These are phyloP conservation scores for Ephemerocybe angulata DNA, from an alignment of 768 basidiomycete genomes.

Conservation along the genomic window DNA sequence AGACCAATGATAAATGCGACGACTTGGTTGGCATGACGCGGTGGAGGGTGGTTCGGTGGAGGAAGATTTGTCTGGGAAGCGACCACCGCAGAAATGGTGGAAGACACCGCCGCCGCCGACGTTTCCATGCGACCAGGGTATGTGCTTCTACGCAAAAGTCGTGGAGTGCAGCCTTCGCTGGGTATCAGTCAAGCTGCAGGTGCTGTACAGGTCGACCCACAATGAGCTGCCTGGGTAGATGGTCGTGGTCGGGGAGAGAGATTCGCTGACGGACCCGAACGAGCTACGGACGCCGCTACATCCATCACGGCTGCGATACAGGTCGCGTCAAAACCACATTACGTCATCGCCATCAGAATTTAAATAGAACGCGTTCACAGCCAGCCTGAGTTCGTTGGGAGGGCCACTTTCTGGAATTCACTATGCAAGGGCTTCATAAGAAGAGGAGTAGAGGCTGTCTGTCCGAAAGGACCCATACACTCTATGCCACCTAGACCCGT, in stretches of 20 bases:
- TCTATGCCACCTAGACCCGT: neutral
- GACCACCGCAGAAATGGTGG: slow-evolving; percentile 2
- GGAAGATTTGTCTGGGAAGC: slow-evolving; percentile 1
- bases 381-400: neutral
- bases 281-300: neutral
- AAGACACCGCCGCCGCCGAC: neutral
- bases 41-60: slow-evolving; percentile 8
- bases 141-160: neutral
- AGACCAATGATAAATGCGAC: slow-evolving; percentile 82
- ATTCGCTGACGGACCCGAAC: neutral
- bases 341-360: too few relatives aligned
- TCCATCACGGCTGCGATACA: neutral
- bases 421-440: neutral
- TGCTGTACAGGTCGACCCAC: neutral
- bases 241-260: neutral
- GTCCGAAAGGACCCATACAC: neutral
- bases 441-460: neutral
- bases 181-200: neutral
- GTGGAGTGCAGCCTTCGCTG: neutral
- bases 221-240: neutral
- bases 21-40: slow-evolving; percentile 44
- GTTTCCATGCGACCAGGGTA: slow-evolving; percentile 3
- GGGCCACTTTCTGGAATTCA: neutral
- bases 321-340: neutral
- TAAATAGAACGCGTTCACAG: too few relatives aligned